Percentiles rank a stretch among this genome's conserved stretches.
These are phyloP conservation scores for Bjerkandera adusta DNA, from an alignment of 1,284 basidiomycete species.

Conservation along the genomic window DNA sequence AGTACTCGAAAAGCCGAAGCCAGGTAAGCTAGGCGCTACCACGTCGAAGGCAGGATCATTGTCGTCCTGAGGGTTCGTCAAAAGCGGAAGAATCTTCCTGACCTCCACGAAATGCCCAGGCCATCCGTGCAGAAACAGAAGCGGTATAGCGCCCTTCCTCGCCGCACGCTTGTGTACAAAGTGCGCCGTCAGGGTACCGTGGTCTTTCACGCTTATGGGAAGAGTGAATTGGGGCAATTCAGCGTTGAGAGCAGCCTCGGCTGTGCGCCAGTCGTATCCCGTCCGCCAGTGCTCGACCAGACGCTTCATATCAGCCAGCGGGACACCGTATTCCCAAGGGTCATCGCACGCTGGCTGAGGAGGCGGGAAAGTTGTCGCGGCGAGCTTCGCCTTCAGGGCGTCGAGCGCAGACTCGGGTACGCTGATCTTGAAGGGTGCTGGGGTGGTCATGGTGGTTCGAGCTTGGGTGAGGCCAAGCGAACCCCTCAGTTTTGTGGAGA, in stretches of 20 bases:
- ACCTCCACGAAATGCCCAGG: conserved; percentile 27
- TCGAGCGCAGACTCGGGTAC: conserved; percentile 16
- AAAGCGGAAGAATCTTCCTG: conserved; percentile 10
- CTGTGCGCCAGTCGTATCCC: conserved; percentile 45
- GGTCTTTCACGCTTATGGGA: conserved; percentile 41
- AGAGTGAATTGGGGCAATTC: conserved; percentile 46
- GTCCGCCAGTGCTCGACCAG: conserved; percentile 43
- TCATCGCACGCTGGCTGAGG: conserved; percentile 25
- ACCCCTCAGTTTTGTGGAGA: no score
- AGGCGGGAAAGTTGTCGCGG: background rate
- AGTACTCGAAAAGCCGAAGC: conserved; percentile 30
- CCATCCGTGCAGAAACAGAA: conserved; percentile 18
- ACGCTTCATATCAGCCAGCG: conserved; percentile 42
- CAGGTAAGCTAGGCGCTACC: conserved; percentile 37
- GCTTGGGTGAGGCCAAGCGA: background rate
- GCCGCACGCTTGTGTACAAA: conserved; percentile 48
- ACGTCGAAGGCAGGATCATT: conserved; percentile 33
- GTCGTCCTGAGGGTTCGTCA: conserved; percentile 14
- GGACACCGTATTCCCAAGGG: conserved; percentile 45
- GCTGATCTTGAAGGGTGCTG: conserved; percentile 13
- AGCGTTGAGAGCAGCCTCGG: conserved; percentile 43
- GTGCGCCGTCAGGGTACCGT: conserved; percentile 44
- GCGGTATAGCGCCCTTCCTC: conserved; percentile 18
- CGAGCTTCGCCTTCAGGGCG: conserved; percentile 3
- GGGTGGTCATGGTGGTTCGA: conserved; percentile 3